Conservation (phyloP, 208 protist species). For the Plasmodiophora brassicae region DNA sequence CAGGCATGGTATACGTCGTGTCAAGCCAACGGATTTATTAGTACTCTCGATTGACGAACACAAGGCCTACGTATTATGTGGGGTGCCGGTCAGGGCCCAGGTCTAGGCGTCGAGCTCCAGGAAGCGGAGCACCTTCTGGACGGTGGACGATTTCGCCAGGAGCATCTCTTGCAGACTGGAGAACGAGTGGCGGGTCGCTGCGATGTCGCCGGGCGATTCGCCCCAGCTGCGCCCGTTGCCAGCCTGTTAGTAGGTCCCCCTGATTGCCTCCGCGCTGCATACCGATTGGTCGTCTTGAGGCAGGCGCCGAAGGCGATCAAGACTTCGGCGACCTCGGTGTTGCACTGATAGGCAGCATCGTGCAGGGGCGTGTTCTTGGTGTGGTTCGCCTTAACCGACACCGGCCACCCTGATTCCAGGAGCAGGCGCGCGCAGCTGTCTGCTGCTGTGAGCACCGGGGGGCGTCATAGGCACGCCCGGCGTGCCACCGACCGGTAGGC, state of each 20-base stretch:
- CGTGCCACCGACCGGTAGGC: too few relatives aligned
- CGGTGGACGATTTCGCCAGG: neutral
- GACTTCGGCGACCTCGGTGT: slow-evolving; percentile 10
- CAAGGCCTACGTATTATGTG: too few relatives aligned
- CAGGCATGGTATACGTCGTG: too few relatives aligned
- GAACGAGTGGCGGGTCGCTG: slow-evolving; percentile 8
- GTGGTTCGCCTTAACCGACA: neutral
- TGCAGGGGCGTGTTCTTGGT: slow-evolving; percentile 20
- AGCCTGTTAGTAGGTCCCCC: too few relatives aligned
- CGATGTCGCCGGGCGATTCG: neutral
- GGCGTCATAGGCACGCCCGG: too few relatives aligned
- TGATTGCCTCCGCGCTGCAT: too few relatives aligned
- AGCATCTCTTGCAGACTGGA: neutral
- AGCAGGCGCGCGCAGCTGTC: neutral
- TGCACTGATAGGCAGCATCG: slow-evolving; percentile 27
- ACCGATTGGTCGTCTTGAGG: neutral
- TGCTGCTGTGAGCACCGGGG: neutral
- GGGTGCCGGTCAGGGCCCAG: neutral
- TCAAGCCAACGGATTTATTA: too few relatives aligned
- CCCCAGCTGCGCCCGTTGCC: neutral
- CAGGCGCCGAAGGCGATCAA: neutral
- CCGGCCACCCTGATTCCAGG: slow-evolving; percentile 9
- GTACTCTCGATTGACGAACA: too few relatives aligned
- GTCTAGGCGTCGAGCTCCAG: neutral
- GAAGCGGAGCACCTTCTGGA: neutral